Base-by-base conservation (phyloP, 2,329 filamentous ascomycete species). In the Colletotrichum sansevieriae region DNA sequence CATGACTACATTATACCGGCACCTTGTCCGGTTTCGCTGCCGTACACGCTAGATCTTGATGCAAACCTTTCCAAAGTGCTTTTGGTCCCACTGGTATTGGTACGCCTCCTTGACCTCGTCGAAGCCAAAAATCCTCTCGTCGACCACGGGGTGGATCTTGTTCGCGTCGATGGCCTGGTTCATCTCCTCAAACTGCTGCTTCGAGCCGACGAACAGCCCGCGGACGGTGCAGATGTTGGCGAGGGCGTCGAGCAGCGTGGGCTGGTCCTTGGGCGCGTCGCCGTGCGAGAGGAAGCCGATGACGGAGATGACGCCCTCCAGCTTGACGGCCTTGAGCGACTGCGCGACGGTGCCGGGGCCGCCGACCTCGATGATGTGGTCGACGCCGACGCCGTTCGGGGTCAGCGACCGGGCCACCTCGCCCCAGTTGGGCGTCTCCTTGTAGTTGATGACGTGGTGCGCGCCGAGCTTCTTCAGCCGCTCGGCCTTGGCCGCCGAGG, bases 371-470 rank as follows among this genome's bases (percentile, higher is more conserved):
- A 87, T 73, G 13, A 86, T 72, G 71, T 83, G 77, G 75, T 86
- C 83, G 22, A 85, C 80, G 46, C 84, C 83, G 15, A 70, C 74
- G 15, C 84, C 84, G 55, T 77, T 78, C 4, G 65, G 65, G 0
- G 81, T 83, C 35, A 85, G 71, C 66, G 77, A 73, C 74, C 78
- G 80, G 29, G 82, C 83, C 57, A 80, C 79, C 70, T 76, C 75
- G 37, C 83, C 84, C 84, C 83, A 85, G 71, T 81, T 78, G 4
- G 76, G 72, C 43, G 80, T 81, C 65, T 83, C 79, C 55, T 77
- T 80, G 79, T 86, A 86, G 77, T 85, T 85, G 73, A 86, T 78
- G 69, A 85, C 79, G 74, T 85, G 80, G 73, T 84, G 80, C 7
- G 83, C 84, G 29, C 84, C 84, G 13, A 86, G 80, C 74, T 81